Evolutionary conservation across 2,329 filamentous ascomycete species (phyloP), one percentile per base, ranked within the genome.

Genomic region (Acephala macrosclerotiorum): DNA sequence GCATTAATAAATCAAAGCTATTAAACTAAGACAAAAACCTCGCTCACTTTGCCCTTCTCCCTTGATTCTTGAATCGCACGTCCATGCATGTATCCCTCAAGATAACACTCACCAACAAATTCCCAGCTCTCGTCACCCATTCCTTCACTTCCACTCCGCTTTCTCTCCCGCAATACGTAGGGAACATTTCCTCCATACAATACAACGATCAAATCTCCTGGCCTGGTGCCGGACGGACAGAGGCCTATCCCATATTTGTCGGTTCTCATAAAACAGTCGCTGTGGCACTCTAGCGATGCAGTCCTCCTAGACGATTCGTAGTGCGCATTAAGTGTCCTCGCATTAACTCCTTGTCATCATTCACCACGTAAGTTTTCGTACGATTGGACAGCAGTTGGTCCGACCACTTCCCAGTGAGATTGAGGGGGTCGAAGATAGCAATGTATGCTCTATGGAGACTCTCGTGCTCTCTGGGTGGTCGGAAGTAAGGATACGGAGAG

Each of bases 71-170:
- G 25, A 56, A 56, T 35, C 35, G 58, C 59, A 26, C 55, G 71
- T 20, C 73, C 73, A 42, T 73, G 68, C 67, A 72, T 70, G 20
- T 72, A 49, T 20, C 74, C 72, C 22, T 72, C 67, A 1, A 75
- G 63, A 64, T 72, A 75, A 42, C 70, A 70, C 60, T 74, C 72
- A 5, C 74, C 72, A 29, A 75, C 40, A 29, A 75, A 71, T 40
- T 66, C 38, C 35, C 33, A 18, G 14, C 53, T 16, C 25, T 40
- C 40, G 18, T 26, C 49, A 33, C 4, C 26, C 29, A 2, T 55
- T 22, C 12, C 8, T 11, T 40, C 36, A 40, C 11, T 11, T 12
- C 11, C 18, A 11, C 11, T 12, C 3, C 3, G 25, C 40, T 14
- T 53, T 26, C 40, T 33, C 3, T 42, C 12, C 16, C 45, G 42